Evolutionary conservation across 1,139 yeast genomes (phyloP).

Genomic region (Maudiozyma humilis): DNA sequence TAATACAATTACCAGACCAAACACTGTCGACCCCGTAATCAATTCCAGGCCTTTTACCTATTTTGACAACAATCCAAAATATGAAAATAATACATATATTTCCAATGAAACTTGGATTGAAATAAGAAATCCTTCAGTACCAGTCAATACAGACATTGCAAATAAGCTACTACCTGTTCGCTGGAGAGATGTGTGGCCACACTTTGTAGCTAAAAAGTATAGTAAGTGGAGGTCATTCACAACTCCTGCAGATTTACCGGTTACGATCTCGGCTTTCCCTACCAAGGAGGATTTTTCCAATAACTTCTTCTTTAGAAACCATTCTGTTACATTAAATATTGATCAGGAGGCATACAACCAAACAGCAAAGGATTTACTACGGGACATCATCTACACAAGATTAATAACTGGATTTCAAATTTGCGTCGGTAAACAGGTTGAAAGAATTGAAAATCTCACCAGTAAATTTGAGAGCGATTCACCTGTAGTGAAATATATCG

Average conservation of each 20-base stretch:
- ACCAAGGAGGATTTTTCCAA: constrained; percentile 52
- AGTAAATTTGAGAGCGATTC: constrained; percentile 25
- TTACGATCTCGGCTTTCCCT: constrained; percentile 73
- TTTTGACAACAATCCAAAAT: constrained; percentile 5
- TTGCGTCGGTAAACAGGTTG: constrained; percentile 62
- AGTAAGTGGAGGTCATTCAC: constrained; percentile 90
- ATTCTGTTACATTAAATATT: constrained; percentile 33
- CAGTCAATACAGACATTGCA: constrained; percentile 40
- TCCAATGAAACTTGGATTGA: constrained; percentile 49
- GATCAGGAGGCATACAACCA: constrained; percentile 34
- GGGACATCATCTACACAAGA: constrained; percentile 81
- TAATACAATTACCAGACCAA: too few species aligned
- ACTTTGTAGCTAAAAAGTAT: constrained; percentile 50
- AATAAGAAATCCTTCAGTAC: constrained; percentile 61
- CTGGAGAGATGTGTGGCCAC: constrained; percentile 87
- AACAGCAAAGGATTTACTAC: constrained; percentile 56
- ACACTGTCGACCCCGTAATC: neutral
- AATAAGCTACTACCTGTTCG: constrained; percentile 47
- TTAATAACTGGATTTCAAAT: constrained; percentile 85
- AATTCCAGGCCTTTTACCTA: neutral
- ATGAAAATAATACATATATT: constrained; percentile 6
- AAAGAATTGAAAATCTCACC: constrained; percentile 48
- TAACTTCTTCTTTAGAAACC: constrained; percentile 47
- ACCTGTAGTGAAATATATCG: constrained; percentile 18
- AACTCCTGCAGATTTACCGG: constrained; percentile 88